Evolutionary conservation across 768 basidiomycete genomes (phyloP).

Genomic region (Piloderma croceum): DNA sequence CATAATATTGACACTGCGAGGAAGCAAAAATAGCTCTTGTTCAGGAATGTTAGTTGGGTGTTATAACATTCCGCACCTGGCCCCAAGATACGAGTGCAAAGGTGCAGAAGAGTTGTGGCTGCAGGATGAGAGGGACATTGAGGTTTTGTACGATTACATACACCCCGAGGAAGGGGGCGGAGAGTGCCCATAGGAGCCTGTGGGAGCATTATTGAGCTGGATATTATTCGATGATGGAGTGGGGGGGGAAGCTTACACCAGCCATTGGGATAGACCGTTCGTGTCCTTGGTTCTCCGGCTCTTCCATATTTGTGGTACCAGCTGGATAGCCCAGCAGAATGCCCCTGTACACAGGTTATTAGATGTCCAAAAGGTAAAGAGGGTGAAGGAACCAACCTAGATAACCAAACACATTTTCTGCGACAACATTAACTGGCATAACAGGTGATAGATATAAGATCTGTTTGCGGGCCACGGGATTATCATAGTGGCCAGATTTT

Average conservation of each 20-base stretch:
- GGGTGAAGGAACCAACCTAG: background rate
- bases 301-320: conserved; percentile 72
- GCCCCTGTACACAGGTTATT: conserved; percentile 38
- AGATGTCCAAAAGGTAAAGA: background rate
- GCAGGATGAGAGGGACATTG: conserved; percentile 67
- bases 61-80: conserved; percentile 40
- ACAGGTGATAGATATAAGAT: too few relatives aligned
- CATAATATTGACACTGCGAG: conserved; percentile 65
- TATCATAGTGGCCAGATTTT: too few relatives aligned
- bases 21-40: background rate
- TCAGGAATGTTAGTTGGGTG: background rate
- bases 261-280: conserved; percentile 58
- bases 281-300: conserved; percentile 63
- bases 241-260: conserved; percentile 44
- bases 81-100: conserved; percentile 59
- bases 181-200: conserved; percentile 58
- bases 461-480: too few relatives aligned
- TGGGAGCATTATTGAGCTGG: conserved; percentile 2
- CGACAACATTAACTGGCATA: conserved; percentile 45
- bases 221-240: background rate
- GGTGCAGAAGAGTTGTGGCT: conserved; percentile 60
- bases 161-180: conserved; percentile 57
- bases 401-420: conserved; percentile 59
- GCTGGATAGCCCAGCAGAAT: conserved; percentile 59
- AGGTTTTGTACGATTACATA: conserved; percentile 61